Base-by-base conservation (phyloP, 2,329 filamentous ascomycete genomes). In the Colletotrichum ledebouriae region DNA sequence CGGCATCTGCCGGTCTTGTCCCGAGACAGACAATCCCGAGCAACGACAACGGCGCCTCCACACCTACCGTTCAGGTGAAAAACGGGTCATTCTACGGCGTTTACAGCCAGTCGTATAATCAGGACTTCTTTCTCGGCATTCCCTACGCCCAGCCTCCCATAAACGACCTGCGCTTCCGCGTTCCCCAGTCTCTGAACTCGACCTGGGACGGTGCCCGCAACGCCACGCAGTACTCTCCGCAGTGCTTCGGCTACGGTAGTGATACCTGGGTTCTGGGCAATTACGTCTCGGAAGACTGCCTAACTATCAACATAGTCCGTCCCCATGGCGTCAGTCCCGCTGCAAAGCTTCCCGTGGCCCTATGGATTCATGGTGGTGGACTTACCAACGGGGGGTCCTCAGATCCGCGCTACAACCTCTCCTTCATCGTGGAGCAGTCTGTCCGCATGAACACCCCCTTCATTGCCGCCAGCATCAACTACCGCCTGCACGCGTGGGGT, bases 381-480 rank as follows among this genome's bases (percentile, higher is more conserved):
- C 63, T 70, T 34, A 64, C 46, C n/a, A 71, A 67, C 62, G 73
- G 72, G 20, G 65, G 71, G 13, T 69, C 71, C 77, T 15, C 72
- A 72, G 83, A 86, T 61, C 74, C 82, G 22, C 81, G 87, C 34
- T 91, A 91, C 74, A 91, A 91, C 73, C 80, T 90, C 65, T 86
- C 84, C 42, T 86, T 84, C 70, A 85, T 90, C 58, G 85, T 91
- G 12, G 75, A 82, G 11, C 82, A 85, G 53, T 82, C 83, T 0
- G 79, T 82, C 4, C 73, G 78, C 44, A 82, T 84, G 49, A 78
- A 78, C 62, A 84, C 83, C 69, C 84, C 83, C 0, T 82, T 87
- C 53, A 81, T 87, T 29, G 84, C 78, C 2, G 83, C 85, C 4
- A 81, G 79, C 5, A 77, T 87, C 67, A 86, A 86, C 72, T 87